Percentiles rank a stretch among this genome's conserved stretches.
phyloP scores from a whole-genome alignment of 1,139 yeast species.

The Kluyveromyces sp. region DNA sequence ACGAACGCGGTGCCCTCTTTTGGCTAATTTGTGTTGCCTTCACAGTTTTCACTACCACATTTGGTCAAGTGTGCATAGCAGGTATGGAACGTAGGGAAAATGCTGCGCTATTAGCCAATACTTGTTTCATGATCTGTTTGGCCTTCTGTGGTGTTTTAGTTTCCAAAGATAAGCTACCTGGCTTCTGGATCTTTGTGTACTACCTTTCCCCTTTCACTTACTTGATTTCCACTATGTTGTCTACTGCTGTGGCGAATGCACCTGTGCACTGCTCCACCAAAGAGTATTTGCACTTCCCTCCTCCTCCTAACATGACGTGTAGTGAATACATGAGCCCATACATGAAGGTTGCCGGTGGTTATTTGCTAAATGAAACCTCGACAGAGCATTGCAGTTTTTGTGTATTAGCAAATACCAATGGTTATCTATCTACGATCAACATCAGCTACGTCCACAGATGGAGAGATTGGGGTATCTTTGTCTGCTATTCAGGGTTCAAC shows the following conservation, averaged over 20 bases:
- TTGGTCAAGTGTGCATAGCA: conserved; percentile 43
- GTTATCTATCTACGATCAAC: conserved; percentile 37
- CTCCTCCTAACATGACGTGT: conserved; percentile 45
- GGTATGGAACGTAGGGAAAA: conserved; percentile 16
- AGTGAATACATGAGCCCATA: conserved; percentile 37
- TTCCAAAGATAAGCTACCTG: conserved; percentile 42
- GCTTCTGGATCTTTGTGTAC: conserved; percentile 56
- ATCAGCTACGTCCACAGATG: conserved; percentile 42
- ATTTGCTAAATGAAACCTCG: conserved; percentile 32
- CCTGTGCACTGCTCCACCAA: conserved; percentile 4
- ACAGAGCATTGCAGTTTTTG: conserved; percentile 43
- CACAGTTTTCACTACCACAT: conserved; percentile 38
- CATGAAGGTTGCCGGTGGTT: conserved; percentile 38
- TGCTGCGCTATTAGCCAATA: conserved; percentile 8
- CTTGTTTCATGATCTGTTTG: conserved; percentile 32
- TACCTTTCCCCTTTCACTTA: conserved; percentile 50
- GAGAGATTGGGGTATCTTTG: conserved; percentile 51
- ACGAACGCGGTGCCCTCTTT: conserved; percentile 22
- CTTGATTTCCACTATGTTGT: conserved; percentile 6
- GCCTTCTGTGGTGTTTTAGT: conserved; percentile 57
- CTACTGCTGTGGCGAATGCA: conserved; percentile 7
- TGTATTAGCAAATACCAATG: conserved; percentile 34
- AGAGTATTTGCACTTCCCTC: conserved; percentile 25
- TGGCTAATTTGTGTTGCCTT: conserved; percentile 39
- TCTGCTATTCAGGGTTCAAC: conserved; percentile 2